Percentiles rank a stretch among this genome's conserved stretches.
Evolutionary conservation across 768 basidiomycete species (phyloP).

Genomic region (Albatrellus ellisii): DNA sequence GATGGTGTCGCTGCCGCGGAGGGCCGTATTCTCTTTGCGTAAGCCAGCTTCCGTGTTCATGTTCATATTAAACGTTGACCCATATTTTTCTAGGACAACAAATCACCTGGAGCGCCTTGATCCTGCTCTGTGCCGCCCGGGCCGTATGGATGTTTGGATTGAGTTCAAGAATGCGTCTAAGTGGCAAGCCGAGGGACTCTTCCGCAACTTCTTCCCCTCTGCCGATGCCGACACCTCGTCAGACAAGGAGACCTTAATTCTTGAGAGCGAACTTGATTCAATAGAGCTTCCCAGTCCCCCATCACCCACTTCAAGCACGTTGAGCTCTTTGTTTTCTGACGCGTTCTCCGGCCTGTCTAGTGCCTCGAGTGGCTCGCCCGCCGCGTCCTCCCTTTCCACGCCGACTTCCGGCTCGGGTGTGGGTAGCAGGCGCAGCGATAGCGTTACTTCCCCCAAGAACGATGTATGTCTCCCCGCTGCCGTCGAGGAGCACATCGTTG

Average conservation of each 20-base stretch:
- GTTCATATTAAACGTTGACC: neutral
- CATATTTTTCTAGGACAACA: constrained; percentile 42
- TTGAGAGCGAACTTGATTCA: constrained; percentile 30
- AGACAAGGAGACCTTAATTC: constrained; percentile 8
- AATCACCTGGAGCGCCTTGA: constrained; percentile 89
- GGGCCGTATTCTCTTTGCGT: constrained; percentile 84
- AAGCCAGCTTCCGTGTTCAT: constrained; percentile 25
- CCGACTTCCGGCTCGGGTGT: constrained; percentile 16
- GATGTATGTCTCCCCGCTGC: constrained; percentile 48
- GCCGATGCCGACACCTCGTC: constrained; percentile 34
- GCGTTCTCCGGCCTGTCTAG: constrained; percentile 28
- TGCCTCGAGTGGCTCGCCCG: constrained; percentile 18
- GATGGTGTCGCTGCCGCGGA: constrained; percentile 84
- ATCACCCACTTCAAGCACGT: constrained; percentile 30
- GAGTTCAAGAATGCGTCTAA: constrained; percentile 82
- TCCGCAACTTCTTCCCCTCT: constrained; percentile 86
- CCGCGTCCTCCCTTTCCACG: constrained; percentile 14
- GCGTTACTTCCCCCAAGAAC: constrained; percentile 14
- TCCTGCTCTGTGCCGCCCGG: constrained; percentile 83
- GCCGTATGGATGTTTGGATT: constrained; percentile 87
- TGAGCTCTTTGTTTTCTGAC: constrained; percentile 32
- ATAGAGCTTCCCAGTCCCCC: constrained; percentile 30
- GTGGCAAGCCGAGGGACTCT: constrained; percentile 76
- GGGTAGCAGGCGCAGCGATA: constrained; percentile 10
- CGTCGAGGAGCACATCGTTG: constrained; percentile 42